Evolutionary conservation across 2,329 filamentous ascomycete genomes (phyloP).

Genomic region (Aspergillus unguis): DNA sequence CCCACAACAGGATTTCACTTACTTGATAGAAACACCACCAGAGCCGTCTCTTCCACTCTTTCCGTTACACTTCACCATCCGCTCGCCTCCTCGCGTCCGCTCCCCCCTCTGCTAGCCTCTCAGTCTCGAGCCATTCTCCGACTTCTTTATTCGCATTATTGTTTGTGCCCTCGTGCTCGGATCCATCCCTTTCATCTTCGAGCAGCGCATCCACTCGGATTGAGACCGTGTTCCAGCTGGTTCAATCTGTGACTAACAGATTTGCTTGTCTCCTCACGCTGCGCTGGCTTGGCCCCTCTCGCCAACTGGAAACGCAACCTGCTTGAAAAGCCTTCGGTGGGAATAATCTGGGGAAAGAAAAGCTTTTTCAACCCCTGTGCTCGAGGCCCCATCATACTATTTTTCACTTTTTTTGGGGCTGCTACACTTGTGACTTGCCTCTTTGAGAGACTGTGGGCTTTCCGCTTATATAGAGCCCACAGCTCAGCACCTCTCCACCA

Average conservation of each 20-base stretch:
- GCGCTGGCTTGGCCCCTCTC: conserved; percentile 16
- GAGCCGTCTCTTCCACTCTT: neutral
- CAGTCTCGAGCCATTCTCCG: neutral
- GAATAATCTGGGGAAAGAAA: conserved; percentile 32
- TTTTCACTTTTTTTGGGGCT: conserved; percentile 9
- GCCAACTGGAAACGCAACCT: conserved; percentile 18
- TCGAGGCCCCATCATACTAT: conserved; percentile 5
- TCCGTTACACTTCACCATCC: conserved; percentile 3
- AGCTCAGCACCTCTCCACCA: conserved; percentile 20
- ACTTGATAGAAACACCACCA: conserved; percentile 12
- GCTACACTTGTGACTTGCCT: conserved; percentile 12
- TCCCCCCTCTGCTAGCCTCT: neutral
- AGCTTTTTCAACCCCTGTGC: conserved; percentile 16
- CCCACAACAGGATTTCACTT: conserved; percentile 9
- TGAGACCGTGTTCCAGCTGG: conserved; percentile 15
- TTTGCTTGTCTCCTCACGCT: conserved; percentile 20
- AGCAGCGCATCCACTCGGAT: conserved; percentile 16
- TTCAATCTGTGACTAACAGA: conserved; percentile 36
- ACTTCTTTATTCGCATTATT: neutral
- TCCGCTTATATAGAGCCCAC: conserved; percentile 18
- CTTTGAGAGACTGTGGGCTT: conserved; percentile 16
- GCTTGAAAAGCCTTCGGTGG: conserved; percentile 19
- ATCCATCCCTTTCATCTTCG: conserved; percentile 5
- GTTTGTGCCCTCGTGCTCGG: conserved; percentile 6
- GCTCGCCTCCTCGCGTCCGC: conserved; percentile 1